Evolutionary conservation across 805 yeast species (phyloP).

Genomic region (Yarrowia sp.): DNA sequence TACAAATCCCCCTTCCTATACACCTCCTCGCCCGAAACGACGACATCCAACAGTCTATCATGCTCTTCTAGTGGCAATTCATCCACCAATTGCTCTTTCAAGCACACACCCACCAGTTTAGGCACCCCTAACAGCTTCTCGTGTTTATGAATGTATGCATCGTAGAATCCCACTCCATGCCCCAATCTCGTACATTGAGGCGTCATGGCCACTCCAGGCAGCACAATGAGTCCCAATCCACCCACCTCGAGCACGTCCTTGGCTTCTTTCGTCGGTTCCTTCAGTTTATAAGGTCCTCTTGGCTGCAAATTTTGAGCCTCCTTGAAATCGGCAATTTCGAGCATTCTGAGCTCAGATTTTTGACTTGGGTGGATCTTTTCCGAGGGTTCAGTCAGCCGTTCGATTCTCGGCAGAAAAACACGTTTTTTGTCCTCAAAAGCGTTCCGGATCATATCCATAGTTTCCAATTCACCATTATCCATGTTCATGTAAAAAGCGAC

Average conservation of each 20-base stretch:
- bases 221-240: conserved; percentile 72
- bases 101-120: conserved; percentile 63
- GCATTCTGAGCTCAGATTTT: conserved; percentile 61
- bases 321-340: conserved; percentile 54
- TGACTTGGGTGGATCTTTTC: conserved; percentile 45
- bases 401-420: conserved; percentile 52
- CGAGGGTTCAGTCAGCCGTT: conserved; percentile 53
- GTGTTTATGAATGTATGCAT: conserved; percentile 60
- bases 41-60: conserved; percentile 65
- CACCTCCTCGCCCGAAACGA: conserved; percentile 54
- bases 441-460: conserved; percentile 59
- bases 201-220: conserved; percentile 89
- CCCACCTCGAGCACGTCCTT: conserved; percentile 45
- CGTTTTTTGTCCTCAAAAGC: conserved; percentile 56
- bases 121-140: conserved; percentile 43
- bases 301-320: conserved; percentile 62
- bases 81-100: conserved; percentile 65
- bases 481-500: conserved; percentile 79
- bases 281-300: conserved; percentile 67
- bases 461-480: conserved; percentile 73
- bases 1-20: not conserved
- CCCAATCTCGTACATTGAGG: conserved; percentile 67
- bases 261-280: conserved; percentile 64
- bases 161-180: conserved; percentile 94
- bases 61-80: conserved; percentile 65